Base-by-base conservation (phyloP, 164 flowering plant genomes). In the Kingdonia uniflora region DNA sequence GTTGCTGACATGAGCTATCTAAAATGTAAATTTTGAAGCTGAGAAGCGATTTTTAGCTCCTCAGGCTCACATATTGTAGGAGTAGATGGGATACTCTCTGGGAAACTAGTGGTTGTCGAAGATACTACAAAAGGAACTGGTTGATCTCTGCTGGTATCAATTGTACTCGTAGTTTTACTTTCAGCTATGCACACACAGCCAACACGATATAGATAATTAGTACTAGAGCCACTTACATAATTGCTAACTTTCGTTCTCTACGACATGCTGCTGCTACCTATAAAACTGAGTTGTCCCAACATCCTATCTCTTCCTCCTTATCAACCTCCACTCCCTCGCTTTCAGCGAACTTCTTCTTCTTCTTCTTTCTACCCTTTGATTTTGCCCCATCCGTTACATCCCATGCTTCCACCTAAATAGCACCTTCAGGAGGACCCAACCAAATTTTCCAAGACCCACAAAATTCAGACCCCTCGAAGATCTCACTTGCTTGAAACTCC, bases 1-100 rank as follows among this genome's bases (percentile, higher is more conserved):
- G 96, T 85, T 54, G 96, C 95, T 59, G 74, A 49, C 69, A 83
- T 85, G 14, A 88, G 86, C 51, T 88, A 95, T 65, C 75, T 83
- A 60, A 83, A 85, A 29, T n/a, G 87, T 38, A 55, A 88, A 88
- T 57, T 80, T 88, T 84, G 71, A 41, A 88, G 79, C 41, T 84
- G 76, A 14, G 95, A 83, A 51, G 96, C 73, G 54, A 88, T 65
- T 80, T 78, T 88, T 50, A 88, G 80, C 42, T 88, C 96, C 66
- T 83, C n/a, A n/a, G n/a, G n/a, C n/a, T n/a, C 89, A 42, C 74
- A 78, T 15, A 77, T 76, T 66, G 73, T 83, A 51, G 84, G 75
- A 53, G 82, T 81, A 14, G 87, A 81, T 39, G 87, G 74, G 55
- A 49, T 80, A 60, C 95, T 85, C 53, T 80, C 95, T 46, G 76